Evolutionary conservation across 2,329 filamentous ascomycete genomes (phyloP), one percentile per base, ranked within the genome.

Genomic region (Magnaporthales sp.): DNA sequence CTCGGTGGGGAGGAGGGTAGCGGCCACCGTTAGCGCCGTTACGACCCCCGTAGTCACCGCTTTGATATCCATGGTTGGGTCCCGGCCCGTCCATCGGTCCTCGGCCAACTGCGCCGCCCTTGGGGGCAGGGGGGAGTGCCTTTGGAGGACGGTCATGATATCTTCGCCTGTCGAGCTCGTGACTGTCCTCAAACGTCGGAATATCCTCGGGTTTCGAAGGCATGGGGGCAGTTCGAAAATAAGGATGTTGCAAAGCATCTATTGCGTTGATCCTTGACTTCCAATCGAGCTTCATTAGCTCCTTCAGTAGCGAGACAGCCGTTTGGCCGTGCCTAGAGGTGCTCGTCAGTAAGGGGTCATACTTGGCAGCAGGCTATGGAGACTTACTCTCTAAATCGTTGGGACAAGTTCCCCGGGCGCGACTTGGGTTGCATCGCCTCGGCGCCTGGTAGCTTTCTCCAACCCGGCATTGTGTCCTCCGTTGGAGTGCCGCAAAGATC

Each of bases 81-180:
- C 82, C 80, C 66, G 71, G 73, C 30, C 83, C 81, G 2, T 80
- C 79, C 60, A 78, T 76, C 1, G 82, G 81, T n/a, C 87, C 87
- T 73, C 92, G 87, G 15, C 94, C 94, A 3, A 97, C 93, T 1
- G 92, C 93, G 4, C 92, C 94, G 13, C 93, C 94, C 71, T 94
- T 93, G 0, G 95, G 95, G 0, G 94, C 95, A 13, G 95, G 94
- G 4, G 94, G 94, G 11, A 94, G 84, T 26, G 89, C 90, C 26
- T 66, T 66, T 22, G 90, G 90, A 74, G 92, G 92, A 73, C 95
- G 90, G 67, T 93, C 91, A 70, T 96, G 90, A 72, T 93, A 94
- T 77, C 94, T 96, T 75, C 93, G 88, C 64, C 94, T 87, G 75
- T 99, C 95, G n/a, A 98, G 82, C 77, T 99, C 95, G 77, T 99